Conservation (phyloP, 208 protist species). For the Leishmania aethiopica region DNA sequence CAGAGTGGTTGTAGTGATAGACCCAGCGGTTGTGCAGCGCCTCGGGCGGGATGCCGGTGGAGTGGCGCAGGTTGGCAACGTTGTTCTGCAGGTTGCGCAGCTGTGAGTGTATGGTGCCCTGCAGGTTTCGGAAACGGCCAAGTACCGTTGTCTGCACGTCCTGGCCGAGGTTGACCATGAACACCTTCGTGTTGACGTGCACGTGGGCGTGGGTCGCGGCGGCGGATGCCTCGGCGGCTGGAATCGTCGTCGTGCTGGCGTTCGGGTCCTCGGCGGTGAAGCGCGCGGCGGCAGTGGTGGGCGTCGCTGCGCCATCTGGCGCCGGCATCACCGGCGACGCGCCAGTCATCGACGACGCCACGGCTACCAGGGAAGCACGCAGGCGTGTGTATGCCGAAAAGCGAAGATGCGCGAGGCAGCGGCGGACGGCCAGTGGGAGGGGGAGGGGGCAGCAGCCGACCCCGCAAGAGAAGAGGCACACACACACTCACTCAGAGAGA, state of each 20-base stretch:
- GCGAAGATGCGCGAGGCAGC: not conserved
- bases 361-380: not conserved
- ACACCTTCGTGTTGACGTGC: conserved; percentile 9
- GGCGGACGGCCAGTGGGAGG: not conserved
- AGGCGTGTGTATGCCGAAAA: not conserved
- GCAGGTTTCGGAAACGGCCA: conserved; percentile 26
- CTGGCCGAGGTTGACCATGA: conserved; percentile 22
- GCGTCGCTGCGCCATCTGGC: not conserved
- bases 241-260: not conserved
- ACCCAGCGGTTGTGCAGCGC: conserved; percentile 17
- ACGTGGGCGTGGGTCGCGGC: not conserved
- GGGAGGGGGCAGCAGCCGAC: not conserved
- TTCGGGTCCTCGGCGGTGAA: not conserved
- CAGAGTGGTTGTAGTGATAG: conserved; percentile 29
- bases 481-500: too few species aligned
- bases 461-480: too few species aligned
- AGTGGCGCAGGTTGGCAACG: conserved; percentile 32
- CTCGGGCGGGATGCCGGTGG: not conserved
- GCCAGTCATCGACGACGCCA: not conserved
- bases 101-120: conserved; percentile 30
- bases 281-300: not conserved
- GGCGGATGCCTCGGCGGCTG: conserved; percentile 11
- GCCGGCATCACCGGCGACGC: not conserved
- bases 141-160: conserved; percentile 18
- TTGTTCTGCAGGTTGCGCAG: conserved; percentile 38